phyloP scores from a whole-genome alignment of 1,284 basidiomycete genomes.

The Gastroboletus turbinatus region DNA sequence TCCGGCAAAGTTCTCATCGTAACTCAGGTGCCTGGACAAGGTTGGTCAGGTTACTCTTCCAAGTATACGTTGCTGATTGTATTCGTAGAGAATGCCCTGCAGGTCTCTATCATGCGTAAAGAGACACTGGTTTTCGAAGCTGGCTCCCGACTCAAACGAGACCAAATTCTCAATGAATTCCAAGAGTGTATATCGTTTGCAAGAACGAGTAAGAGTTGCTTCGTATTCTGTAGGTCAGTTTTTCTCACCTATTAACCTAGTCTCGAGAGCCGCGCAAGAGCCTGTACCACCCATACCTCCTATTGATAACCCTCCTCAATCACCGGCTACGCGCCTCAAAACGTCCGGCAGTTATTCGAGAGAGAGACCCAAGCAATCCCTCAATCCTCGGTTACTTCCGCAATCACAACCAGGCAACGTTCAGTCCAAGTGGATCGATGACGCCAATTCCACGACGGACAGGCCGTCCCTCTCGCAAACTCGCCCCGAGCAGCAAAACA shows the following conservation, averaged over 20 bases:
- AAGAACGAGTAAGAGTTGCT: slow-evolving; percentile 53
- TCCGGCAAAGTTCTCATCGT: slow-evolving; percentile 90
- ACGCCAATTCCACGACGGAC: not conserved
- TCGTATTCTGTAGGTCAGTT: not conserved
- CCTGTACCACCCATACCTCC: slow-evolving; percentile 61
- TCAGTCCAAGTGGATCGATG: slow-evolving; percentile 1
- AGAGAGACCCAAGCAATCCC: slow-evolving; percentile 27
- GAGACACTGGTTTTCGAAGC: slow-evolving; percentile 76
- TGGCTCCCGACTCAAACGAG: slow-evolving; percentile 61
- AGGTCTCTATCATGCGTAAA: slow-evolving; percentile 86
- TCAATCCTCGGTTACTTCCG: slow-evolving; percentile 17
- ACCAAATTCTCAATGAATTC: slow-evolving; percentile 74
- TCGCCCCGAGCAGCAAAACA: slow-evolving; percentile 4
- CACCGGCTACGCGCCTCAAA: not conserved
- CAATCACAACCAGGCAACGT: slow-evolving; percentile 1
- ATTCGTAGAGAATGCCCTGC: slow-evolving; percentile 63
- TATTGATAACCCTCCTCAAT: slow-evolving; percentile 21
- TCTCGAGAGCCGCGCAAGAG: slow-evolving; percentile 57
- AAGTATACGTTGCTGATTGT: slow-evolving; percentile 12
- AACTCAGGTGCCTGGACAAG: slow-evolving; percentile 59
- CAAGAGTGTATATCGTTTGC: slow-evolving; percentile 85
- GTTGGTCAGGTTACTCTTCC: slow-evolving; percentile 36
- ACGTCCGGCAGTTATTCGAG: slow-evolving; percentile 1
- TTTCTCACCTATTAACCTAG: slow-evolving; percentile 34
- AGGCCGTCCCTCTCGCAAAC: slow-evolving; percentile 3